Percentiles rank a stretch among this genome's conserved stretches.
Evolutionary conservation across 768 basidiomycete genomes (phyloP).

Genomic region (Lyophyllum shimeji): DNA sequence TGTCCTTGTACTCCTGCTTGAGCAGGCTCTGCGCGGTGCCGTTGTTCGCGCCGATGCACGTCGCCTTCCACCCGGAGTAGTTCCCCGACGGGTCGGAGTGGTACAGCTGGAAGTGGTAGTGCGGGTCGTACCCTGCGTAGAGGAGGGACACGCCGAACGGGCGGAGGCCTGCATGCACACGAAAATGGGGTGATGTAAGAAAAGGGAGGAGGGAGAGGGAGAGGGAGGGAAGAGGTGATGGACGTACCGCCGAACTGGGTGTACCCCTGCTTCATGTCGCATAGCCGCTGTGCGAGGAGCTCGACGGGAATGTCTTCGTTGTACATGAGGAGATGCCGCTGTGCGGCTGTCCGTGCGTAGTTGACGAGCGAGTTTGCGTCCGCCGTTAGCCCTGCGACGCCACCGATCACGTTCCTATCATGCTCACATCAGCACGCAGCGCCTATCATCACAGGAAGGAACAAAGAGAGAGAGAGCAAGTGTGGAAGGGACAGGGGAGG

Average conservation of each 20-base stretch:
- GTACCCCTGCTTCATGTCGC: conserved; percentile 98
- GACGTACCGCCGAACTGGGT: conserved; percentile 90
- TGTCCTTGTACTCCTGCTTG: conserved; percentile 99
- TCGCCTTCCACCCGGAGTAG: conserved; percentile 98
- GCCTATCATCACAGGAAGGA: neutral
- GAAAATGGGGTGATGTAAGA: neutral
- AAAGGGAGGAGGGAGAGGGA: neutral
- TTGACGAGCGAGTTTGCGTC: conserved; percentile 98
- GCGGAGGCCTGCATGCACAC: conserved; percentile 89
- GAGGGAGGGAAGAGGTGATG: neutral
- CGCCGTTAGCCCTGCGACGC: conserved; percentile 93
- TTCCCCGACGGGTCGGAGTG: conserved; percentile 98
- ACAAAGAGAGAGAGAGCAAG: neutral
- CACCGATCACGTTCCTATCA: conserved; percentile 90
- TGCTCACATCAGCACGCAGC: neutral
- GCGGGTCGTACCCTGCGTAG: conserved; percentile 95
- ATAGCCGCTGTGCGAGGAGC: conserved; percentile 87
- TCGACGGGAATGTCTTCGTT: conserved; percentile 99
- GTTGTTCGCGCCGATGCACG: conserved; percentile 98
- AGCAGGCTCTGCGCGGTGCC: conserved; percentile 92
- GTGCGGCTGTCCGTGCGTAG: conserved; percentile 88
- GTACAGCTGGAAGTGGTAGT: conserved; percentile 96
- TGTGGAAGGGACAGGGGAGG: conserved; percentile 1
- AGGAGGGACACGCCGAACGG: conserved; percentile 97
- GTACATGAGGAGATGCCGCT: conserved; percentile 84